Base-by-base conservation (phyloP, 805 yeast species). In the Candida koratica region DNA sequence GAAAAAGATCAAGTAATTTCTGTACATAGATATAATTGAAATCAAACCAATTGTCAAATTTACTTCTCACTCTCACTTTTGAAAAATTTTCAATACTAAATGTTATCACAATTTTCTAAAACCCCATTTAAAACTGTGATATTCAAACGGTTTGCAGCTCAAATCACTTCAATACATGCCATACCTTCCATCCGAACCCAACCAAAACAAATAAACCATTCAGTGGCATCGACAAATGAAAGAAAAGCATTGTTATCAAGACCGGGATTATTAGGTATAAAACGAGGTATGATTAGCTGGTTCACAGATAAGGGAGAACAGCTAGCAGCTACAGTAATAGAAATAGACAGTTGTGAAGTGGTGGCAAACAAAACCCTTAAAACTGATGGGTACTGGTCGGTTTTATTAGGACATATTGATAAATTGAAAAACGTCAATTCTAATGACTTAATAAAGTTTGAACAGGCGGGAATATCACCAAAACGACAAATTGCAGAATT, bases 251-350 rank as follows among this genome's bases (percentile, higher is more conserved):
- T 90, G 23, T 78, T 87, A 18, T 58, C 61, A 28, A 78, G 98
- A 60, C 80, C 95, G 6, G 98, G 98, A 9, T 65, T 86, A 14
- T 62, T 90, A 18, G 95, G 94, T 1, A 66, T 78, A 45, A 93
- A 93, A 56, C 69, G 82, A 40, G 97, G 97, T 12, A 90, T 90
- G 96, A 79, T 88, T 34, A 78, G 93, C 11, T 84, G 78, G 74
- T 90, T 74, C 53, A 80, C 81, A 43, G 72, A 73, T 18, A 70
- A 70, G 10, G 97, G 96, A 17, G 69, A 67, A 36, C 79, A 79
- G 44, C 59, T 71, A 37, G 89, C 95, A 2, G 93, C 94, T 32
- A 93, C 98, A 4, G 84, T 93, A 6, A 66, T 93, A 26, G 94
- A 88, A 55, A 74, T 93, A 42, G 84, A 88, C 56, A 77, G 89